Conservation (phyloP, 2,329 filamentous ascomycete species). For the Penicillium verrucosum region DNA sequence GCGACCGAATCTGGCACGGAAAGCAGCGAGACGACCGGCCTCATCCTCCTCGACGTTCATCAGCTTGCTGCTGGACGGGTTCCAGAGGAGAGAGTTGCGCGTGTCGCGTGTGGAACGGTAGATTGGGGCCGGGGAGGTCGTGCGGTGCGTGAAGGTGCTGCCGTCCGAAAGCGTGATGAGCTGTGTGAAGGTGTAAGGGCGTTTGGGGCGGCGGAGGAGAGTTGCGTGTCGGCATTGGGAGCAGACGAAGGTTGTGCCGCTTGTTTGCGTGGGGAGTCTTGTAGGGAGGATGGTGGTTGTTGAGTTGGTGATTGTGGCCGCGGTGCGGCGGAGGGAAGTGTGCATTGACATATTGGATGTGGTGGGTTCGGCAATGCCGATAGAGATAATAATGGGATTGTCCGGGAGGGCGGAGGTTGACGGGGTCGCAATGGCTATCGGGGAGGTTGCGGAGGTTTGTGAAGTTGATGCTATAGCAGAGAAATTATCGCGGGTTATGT, state of each 20-base stretch:
- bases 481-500: constrained; percentile 36
- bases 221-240: constrained; percentile 75
- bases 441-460: constrained; percentile 11
- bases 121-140: constrained; percentile 52
- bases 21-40: constrained; percentile 82
- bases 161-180: constrained; percentile 90
- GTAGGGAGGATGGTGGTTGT: constrained; percentile 36
- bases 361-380: neutral
- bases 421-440: constrained; percentile 7
- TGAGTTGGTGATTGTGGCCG: constrained; percentile 27
- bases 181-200: constrained; percentile 97
- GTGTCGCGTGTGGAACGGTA: constrained; percentile 73
- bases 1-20: constrained; percentile 78
- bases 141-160: constrained; percentile 63
- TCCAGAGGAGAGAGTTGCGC: constrained; percentile 87
- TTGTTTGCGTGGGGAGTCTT: constrained; percentile 29
- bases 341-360: constrained; percentile 35
- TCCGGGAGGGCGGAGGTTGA: neutral
- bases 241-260: constrained; percentile 44
- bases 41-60: constrained; percentile 92
- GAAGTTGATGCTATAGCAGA: constrained; percentile 27
- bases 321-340: constrained; percentile 36
- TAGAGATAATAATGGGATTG: neutral
- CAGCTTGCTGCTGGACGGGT: constrained; percentile 76
- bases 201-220: constrained; percentile 79